Evolutionary conservation across 2,329 filamentous ascomycete genomes (phyloP).

Genomic region (Alternaria consortialis): DNA sequence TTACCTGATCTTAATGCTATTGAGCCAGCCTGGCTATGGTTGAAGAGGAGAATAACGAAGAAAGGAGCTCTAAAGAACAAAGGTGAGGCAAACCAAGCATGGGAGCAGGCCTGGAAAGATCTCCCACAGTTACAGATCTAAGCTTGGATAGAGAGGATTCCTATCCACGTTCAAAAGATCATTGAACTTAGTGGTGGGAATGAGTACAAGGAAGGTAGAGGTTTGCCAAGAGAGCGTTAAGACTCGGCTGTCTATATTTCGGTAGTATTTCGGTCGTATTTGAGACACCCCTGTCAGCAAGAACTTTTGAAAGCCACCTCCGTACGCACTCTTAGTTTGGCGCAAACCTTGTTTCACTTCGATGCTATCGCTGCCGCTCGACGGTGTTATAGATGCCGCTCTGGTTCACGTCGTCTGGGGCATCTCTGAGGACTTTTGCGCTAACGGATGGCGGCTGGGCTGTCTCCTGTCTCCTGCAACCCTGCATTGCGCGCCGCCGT

Average conservation of each 20-base stretch:
- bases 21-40: conserved; percentile 13
- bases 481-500: too few relatives aligned
- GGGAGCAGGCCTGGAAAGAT: conserved; percentile 9
- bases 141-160: conserved; percentile 24
- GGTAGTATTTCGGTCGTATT: not conserved
- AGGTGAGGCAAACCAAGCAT: conserved; percentile 8
- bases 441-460: too few relatives aligned
- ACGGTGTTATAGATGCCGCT: too few relatives aligned
- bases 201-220: conserved; percentile 24
- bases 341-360: too few relatives aligned
- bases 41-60: conserved; percentile 21
- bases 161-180: conserved; percentile 23
- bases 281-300: too few relatives aligned
- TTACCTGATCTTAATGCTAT: conserved; percentile 22
- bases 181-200: conserved; percentile 19
- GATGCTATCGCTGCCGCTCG: too few relatives aligned
- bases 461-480: too few relatives aligned
- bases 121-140: conserved; percentile 20
- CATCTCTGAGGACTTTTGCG: too few relatives aligned
- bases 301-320: too few relatives aligned
- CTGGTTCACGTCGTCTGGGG: too few relatives aligned
- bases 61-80: conserved; percentile 14
- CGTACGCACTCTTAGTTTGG: too few relatives aligned
- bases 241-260: not conserved
- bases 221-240: not conserved